phyloP scores from a whole-genome alignment of 2,329 filamentous ascomycete species.

The Hypocrella siamensis region DNA sequence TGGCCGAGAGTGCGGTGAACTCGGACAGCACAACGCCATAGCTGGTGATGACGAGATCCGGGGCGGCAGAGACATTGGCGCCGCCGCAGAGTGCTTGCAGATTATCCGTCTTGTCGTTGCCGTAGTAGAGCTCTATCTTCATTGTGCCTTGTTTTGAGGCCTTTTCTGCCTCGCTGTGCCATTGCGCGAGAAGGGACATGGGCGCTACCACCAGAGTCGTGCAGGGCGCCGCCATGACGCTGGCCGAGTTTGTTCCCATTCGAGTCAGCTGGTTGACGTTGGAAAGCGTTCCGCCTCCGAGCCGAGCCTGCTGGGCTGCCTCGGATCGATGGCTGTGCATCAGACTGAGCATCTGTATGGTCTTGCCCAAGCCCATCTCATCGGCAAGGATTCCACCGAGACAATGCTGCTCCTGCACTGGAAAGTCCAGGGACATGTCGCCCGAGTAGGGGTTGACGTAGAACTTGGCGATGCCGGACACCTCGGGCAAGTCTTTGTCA shows the following conservation, averaged over 20 bases:
- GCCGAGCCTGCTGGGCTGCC: slow-evolving; percentile 22
- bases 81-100: slow-evolving; percentile 64
- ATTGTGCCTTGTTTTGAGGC: slow-evolving; percentile 73
- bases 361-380: slow-evolving; percentile 96
- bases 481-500: slow-evolving; percentile 52
- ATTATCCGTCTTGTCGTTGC: slow-evolving; percentile 66
- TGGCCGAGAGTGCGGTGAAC: slow-evolving; percentile 53
- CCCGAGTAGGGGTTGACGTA: slow-evolving; percentile 97
- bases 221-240: slow-evolving; percentile 56
- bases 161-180: slow-evolving; percentile 89
- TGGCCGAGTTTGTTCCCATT: slow-evolving; percentile 38
- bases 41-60: slow-evolving; percentile 86
- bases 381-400: slow-evolving; percentile 87
- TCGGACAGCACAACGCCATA: slow-evolving; percentile 89
- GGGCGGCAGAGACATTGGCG: slow-evolving; percentile 58
- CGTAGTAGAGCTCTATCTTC: slow-evolving; percentile 83
- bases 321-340: slow-evolving; percentile 69
- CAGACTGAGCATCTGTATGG: slow-evolving; percentile 93
- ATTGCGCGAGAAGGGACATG: slow-evolving; percentile 91
- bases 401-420: slow-evolving; percentile 86
- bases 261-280: slow-evolving; percentile 47
- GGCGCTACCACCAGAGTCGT: slow-evolving; percentile 94
- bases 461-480: slow-evolving; percentile 57
- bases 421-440: slow-evolving; percentile 82
- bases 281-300: slow-evolving; percentile 11